phyloP scores from a whole-genome alignment of 805 yeast species.

The Barnettozyma populi region DNA sequence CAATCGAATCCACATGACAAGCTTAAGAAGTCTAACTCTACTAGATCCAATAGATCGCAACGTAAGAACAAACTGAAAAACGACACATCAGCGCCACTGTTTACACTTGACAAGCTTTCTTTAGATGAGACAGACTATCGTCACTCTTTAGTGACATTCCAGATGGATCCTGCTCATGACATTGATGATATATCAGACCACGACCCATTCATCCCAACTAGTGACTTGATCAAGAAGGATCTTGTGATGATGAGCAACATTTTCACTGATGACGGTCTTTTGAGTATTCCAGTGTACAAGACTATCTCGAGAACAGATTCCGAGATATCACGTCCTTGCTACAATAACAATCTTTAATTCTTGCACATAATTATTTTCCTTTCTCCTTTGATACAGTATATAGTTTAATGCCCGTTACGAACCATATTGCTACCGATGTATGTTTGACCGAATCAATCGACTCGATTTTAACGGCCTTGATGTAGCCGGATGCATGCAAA shows the following conservation, averaged over 20 bases:
- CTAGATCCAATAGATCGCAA: neutral
- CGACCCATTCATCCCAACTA: conserved; percentile 7
- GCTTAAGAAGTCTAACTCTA: conserved; percentile 2
- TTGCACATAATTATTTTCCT: neutral
- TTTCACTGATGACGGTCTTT: conserved; percentile 7
- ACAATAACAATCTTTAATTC: neutral
- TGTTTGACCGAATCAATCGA: too few relatives aligned
- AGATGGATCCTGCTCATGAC: neutral
- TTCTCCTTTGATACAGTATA: neutral
- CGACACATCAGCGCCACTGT: neutral
- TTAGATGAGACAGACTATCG: neutral
- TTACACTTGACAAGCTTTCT: neutral
- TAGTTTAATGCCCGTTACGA: neutral
- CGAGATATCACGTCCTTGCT: neutral
- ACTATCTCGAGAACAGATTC: conserved; percentile 1
- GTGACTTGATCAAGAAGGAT: conserved; percentile 3
- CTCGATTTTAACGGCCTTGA: too few relatives aligned
- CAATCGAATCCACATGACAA: neutral
- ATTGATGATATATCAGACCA: conserved; percentile 1
- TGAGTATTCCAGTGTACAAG: conserved; percentile 9
- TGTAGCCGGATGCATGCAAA: too few relatives aligned
- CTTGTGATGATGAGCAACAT: neutral
- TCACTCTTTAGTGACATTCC: neutral
- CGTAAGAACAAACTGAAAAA: neutral
- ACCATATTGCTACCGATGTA: neutral